A percentile compares a stretch with the other conserved stretches of the same genome.
Evolutionary conservation across 2,329 filamentous ascomycete species (phyloP).

Genomic region (Cadophora gregata): DNA sequence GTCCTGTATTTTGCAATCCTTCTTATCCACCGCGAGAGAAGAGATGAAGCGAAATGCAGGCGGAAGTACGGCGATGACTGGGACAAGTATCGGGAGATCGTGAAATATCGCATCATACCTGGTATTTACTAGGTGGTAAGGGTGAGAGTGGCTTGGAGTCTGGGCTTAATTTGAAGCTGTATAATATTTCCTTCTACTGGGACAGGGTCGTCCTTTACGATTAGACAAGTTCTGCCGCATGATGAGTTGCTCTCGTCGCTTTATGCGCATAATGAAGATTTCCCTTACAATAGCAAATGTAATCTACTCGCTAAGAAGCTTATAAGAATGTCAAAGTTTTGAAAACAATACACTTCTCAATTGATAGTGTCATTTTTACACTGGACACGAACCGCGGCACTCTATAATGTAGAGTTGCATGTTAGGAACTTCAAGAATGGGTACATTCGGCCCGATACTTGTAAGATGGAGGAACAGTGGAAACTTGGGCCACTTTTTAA

Average conservation of each 20-base stretch:
- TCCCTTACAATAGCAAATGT: neutral
- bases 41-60: slow-evolving; percentile 90
- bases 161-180: slow-evolving; percentile 13
- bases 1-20: slow-evolving; percentile 89
- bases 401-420: slow-evolving; percentile 2
- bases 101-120: slow-evolving; percentile 75
- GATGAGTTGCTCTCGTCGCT: neutral
- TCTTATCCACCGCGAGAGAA: slow-evolving; percentile 81
- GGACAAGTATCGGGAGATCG: slow-evolving; percentile 84
- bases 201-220: neutral
- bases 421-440: neutral
- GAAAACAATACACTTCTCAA: neutral
- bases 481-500: neutral
- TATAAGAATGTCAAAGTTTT: neutral
- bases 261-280: neutral
- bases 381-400: neutral
- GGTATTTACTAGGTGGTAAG: slow-evolving; percentile 70
- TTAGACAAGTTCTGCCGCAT: neutral
- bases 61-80: slow-evolving; percentile 93
- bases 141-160: neutral
- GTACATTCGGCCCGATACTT: slow-evolving; percentile 6
- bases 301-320: neutral
- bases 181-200: neutral
- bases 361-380: neutral
- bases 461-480: neutral